Evolutionary conservation across 345 rosid genomes (phyloP), one percentile per base, ranked within the genome.

Genomic region (Mercurialis annua): DNA sequence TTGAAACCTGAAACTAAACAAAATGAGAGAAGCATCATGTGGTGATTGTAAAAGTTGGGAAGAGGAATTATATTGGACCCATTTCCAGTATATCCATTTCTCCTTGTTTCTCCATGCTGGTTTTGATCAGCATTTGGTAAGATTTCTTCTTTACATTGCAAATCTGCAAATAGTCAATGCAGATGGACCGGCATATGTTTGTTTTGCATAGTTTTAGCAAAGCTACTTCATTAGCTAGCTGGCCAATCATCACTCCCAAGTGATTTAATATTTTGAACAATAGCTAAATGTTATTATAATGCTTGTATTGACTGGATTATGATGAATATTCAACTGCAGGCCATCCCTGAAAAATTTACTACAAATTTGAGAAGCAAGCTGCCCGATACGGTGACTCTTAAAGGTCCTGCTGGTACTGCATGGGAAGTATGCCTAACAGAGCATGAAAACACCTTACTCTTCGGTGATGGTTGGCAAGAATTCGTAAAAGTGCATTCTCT

Each of bases 41-140:
- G 59, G 33, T n/a, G 82, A 79, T 71, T 82, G 86, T 74, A 78
- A 69, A 74, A 84, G 77, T 72, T 84, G 92, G 93, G 87, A 82
- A 68, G 96, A 92, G 69, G 71, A 86, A 40, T 73, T 89, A 5
- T 89, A 85, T 62, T 92, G 96, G 96, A 82, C 68, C 67, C 88
- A 80, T 68, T 91, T 91, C 73, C 84, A 82, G 74, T 79, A 67
- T 26, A 56, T 78, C 17, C 86, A 78, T 74, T 91, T 89, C 82
- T 69, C 76, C 77, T 93, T 75, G 72, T 74, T 75, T 29, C 89
- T 92, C 64, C 81, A 54, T 55, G 70, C 84, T 52, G 89, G 83
- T 49, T 92, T 83, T 68, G 66, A 76, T 56, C 84, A 62, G 36
- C 81, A 67, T 18, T 85, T 91, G 12, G 96, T 87, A 75, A 44